Conservation (phyloP, 352 stramenopile species). For the Thalassiosira pacifica region DNA sequence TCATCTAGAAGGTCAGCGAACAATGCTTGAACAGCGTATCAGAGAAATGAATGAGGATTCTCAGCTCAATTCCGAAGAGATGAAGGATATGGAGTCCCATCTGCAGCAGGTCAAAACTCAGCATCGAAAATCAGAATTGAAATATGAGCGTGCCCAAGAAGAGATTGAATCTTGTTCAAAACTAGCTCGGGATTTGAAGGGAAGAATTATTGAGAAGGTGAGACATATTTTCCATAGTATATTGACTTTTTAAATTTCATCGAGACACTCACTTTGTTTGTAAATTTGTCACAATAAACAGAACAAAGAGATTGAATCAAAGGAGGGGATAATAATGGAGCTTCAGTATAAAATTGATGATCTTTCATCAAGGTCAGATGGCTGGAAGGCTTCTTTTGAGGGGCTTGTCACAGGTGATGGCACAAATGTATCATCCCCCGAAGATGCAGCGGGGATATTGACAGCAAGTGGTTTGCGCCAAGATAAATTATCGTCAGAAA, state of each 20-base stretch:
- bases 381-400: constrained; percentile 35
- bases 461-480: constrained; percentile 36
- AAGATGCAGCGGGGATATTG: constrained; percentile 22
- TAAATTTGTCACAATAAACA: constrained; percentile 4
- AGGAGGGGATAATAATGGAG: constrained; percentile 46
- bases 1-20: neutral
- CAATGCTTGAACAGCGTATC: neutral
- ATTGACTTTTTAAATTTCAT: no score
- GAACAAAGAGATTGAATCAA: constrained; percentile 63
- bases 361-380: constrained; percentile 46
- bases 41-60: constrained; percentile 21
- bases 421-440: constrained; percentile 16
- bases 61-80: constrained; percentile 16
- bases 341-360: constrained; percentile 66
- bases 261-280: neutral
- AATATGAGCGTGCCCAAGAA: constrained; percentile 42
- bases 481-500: constrained; percentile 37
- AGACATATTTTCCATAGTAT: neutral
- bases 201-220: constrained; percentile 65
- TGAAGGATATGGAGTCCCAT: constrained; percentile 27
- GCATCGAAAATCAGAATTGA: constrained; percentile 45
- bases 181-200: constrained; percentile 52
- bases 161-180: constrained; percentile 56
- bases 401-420: neutral
- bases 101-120: constrained; percentile 31